Conservation (phyloP, 75 land plant genomes). For the Pinus tabuliformis region DNA sequence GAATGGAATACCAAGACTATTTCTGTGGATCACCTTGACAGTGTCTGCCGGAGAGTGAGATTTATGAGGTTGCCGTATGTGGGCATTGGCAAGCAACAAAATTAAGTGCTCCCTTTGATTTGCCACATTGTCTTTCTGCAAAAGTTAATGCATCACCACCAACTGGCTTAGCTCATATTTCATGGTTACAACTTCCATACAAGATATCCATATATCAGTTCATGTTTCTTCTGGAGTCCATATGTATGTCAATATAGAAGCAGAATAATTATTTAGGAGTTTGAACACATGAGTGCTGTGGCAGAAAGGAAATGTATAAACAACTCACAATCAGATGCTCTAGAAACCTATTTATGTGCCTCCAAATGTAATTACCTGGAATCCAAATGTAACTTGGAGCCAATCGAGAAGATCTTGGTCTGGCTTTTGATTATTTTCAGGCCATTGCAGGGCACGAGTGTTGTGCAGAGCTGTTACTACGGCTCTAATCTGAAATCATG, state of each 20-base stretch:
- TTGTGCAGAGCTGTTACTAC: slow-evolving; percentile 66
- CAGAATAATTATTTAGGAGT: background rate
- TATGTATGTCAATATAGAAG: background rate
- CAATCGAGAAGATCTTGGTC: slow-evolving; percentile 75
- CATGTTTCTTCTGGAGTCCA: no score
- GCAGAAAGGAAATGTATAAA: background rate
- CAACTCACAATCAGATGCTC: background rate
- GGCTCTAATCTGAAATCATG: slow-evolving; percentile 63
- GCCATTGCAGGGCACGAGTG: slow-evolving; percentile 64
- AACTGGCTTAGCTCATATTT: no score
- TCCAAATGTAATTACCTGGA: slow-evolving; percentile 53
- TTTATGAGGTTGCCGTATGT: slow-evolving; percentile 47
- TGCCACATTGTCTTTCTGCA: slow-evolving; percentile 81
- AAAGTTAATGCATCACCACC: background rate
- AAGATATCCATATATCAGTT: no score
- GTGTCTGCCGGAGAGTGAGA: slow-evolving; percentile 6
- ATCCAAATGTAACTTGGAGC: slow-evolving; percentile 80
- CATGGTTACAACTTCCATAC: no score
- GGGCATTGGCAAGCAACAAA: slow-evolving; percentile 82
- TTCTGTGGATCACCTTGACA: slow-evolving; percentile 26
- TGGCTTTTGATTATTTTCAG: slow-evolving; percentile 22
- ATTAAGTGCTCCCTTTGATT: slow-evolving; percentile 94
- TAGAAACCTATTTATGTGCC: background rate
- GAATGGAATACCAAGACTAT: no score
- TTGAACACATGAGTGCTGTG: no score